Evolutionary conservation across 1,284 basidiomycete genomes (phyloP).

Genomic region (Leccinum griseonigrum): DNA sequence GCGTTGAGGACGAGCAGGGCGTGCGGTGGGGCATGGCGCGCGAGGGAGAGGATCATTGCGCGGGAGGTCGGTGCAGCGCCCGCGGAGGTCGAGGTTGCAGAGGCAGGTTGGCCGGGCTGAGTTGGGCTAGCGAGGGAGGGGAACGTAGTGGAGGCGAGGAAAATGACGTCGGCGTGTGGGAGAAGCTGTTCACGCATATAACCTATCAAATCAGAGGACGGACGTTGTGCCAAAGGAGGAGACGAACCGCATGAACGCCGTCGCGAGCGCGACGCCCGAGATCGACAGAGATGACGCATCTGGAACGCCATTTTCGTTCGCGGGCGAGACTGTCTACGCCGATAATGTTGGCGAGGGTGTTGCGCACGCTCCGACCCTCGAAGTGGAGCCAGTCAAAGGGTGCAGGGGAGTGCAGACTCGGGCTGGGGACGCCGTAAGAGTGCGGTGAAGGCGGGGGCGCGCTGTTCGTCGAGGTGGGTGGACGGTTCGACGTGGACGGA

Average conservation of each 20-base stretch:
- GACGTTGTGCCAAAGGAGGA: background rate
- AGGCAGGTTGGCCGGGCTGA: background rate
- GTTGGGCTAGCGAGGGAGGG: slow-evolving; percentile 2
- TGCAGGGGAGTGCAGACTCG: slow-evolving; percentile 56
- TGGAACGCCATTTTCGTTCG: slow-evolving; percentile 75
- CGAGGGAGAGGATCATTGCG: slow-evolving; percentile 70
- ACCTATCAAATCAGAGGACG: background rate
- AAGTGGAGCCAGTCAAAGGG: slow-evolving; percentile 85
- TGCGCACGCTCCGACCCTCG: slow-evolving; percentile 72
- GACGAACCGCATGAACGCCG: slow-evolving; percentile 71
- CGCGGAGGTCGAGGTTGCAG: slow-evolving; percentile 45
- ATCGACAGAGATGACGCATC: slow-evolving; percentile 77
- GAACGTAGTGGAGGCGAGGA: slow-evolving; percentile 40
- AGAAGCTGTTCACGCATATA: slow-evolving; percentile 51
- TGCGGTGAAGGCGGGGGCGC: slow-evolving; percentile 6
- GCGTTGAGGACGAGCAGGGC: slow-evolving; percentile 75
- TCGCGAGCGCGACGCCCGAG: slow-evolving; percentile 67
- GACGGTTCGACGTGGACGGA: slow-evolving; percentile 24
- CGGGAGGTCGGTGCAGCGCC: slow-evolving; percentile 59
- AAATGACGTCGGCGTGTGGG: slow-evolving; percentile 74
- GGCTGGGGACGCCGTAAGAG: slow-evolving; percentile 24
- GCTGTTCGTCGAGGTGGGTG: slow-evolving; percentile 16
- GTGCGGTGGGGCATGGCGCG: slow-evolving; percentile 56
- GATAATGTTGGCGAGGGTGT: slow-evolving; percentile 70
- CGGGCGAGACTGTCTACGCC: slow-evolving; percentile 75